Evolutionary conservation across 2,329 filamentous ascomycete species (phyloP).

Genomic region (Microcyclosporella mali): DNA sequence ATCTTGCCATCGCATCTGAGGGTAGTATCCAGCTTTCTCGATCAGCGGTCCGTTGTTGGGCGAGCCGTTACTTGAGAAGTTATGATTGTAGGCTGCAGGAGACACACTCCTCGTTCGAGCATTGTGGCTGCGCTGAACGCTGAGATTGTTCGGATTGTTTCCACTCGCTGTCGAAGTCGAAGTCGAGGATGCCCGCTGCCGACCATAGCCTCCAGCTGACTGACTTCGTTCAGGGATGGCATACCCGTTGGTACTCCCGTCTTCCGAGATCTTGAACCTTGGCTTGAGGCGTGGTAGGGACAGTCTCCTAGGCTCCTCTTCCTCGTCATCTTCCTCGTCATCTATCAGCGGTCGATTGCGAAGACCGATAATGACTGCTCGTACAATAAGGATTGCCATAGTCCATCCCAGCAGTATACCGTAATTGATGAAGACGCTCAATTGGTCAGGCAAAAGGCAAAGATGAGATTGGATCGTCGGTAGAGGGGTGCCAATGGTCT

Average conservation of each 20-base stretch:
- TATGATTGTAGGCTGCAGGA: slow-evolving; percentile 27
- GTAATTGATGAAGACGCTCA: slow-evolving; percentile 78
- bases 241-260: slow-evolving; percentile 21
- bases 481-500: slow-evolving; percentile 23
- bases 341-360: slow-evolving; percentile 11
- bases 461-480: slow-evolving; percentile 79
- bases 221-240: slow-evolving; percentile 17
- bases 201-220: slow-evolving; percentile 20
- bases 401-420: slow-evolving; percentile 54
- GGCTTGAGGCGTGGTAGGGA: slow-evolving; percentile 5
- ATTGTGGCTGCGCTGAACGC: slow-evolving; percentile 28
- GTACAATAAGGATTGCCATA: slow-evolving; percentile 41
- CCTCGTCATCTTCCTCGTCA: slow-evolving; percentile 10
- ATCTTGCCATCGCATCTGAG: slow-evolving; percentile 28
- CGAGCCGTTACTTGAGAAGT: slow-evolving; percentile 23
- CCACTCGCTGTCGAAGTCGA: slow-evolving; percentile 24
- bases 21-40: slow-evolving; percentile 40
- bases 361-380: slow-evolving; percentile 36
- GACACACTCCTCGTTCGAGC: slow-evolving; percentile 36
- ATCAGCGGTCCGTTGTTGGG: slow-evolving; percentile 31
- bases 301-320: slow-evolving; percentile 2
- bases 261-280: slow-evolving; percentile 4
- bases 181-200: slow-evolving; percentile 30
- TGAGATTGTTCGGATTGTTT: slow-evolving; percentile 17
- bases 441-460: slow-evolving; percentile 82